Base-by-base conservation (phyloP, 192 early-diverging fungal species). In the Coemansia sp. region DNA sequence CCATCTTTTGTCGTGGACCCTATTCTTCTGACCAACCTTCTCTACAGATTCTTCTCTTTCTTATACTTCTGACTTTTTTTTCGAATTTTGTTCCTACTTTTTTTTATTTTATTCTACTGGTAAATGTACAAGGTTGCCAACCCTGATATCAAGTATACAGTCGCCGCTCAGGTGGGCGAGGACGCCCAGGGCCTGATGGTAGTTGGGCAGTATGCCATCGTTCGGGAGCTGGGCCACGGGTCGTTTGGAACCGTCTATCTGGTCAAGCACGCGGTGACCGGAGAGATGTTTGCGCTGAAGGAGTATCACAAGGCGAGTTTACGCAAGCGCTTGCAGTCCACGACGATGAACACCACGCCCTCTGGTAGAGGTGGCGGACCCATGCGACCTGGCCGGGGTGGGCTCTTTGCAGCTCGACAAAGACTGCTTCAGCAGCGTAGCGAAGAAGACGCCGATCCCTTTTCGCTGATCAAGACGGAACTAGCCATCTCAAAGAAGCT, bases 401-500 rank as follows among this genome's bases (percentile, higher is more conserved):
- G 78, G n/a, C 70, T 81, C 12, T 80, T 77, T 51, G 75, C 67
- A 11, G 70, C 74, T 9, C 73, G 76, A 25, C 69, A 74, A 19
- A 32, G 51, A 32, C 53, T 74, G 66, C 61, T 74, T 61, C 62
- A 69, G 37, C 76, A 78, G 61, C 67, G 67, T 37, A 66, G 60
- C 48, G 68, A 70, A 37, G 82, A 84, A 44, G 67, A 66, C 6
- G 57, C 66, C 3, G 92, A 94, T 66, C 95, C 96, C 10, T 86
- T 99, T 41, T 90, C 93, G 63, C 85, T 95, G 29, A 92, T 99
- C 34, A 85, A 92, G 19, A 84, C 87, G 0, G 97, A 99, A 75
- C 86, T 98, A 34, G 97, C 95, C 9, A 92, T 99, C 23, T 84
- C 96, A 41, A 98, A 99, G 76, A 98, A 98, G 75, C 86, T 99